Percentiles rank a stretch among this genome's conserved stretches.
Conservation (phyloP, 2,329 filamentous ascomycete genomes). For the Alternaria metachromatica region DNA sequence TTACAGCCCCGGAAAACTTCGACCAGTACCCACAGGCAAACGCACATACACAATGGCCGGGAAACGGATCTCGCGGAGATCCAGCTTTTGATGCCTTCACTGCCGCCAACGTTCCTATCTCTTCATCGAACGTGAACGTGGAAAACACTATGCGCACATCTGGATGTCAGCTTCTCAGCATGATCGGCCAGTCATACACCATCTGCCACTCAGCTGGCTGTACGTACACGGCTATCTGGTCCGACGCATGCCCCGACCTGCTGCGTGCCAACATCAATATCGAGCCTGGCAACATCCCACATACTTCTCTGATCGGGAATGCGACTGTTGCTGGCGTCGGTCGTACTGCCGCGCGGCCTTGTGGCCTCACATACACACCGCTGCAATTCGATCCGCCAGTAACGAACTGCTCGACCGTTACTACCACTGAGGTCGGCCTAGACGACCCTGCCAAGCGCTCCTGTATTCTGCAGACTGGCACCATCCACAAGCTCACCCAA, state of each 20-base stretch:
- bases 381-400: conserved; percentile 23
- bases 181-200: conserved; percentile 27
- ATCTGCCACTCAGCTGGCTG: conserved; percentile 29
- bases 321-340: conserved; percentile 8
- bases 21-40: conserved; percentile 21
- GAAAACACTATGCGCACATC: conserved; percentile 27
- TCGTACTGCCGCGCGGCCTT: conserved; percentile 23
- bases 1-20: conserved; percentile 21
- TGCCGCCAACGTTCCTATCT: conserved; percentile 21
- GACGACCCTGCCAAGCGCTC: conserved; percentile 19
- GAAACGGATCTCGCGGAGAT: conserved; percentile 23
- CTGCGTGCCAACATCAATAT: conserved; percentile 33
- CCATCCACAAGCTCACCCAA: conserved; percentile 25
- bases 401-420: conserved; percentile 20
- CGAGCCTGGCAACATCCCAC: conserved; percentile 26
- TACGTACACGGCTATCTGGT: conserved; percentile 28
- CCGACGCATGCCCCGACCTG: conserved; percentile 28
- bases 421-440: conserved; percentile 18
- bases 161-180: conserved; percentile 21
- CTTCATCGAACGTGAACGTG: conserved; percentile 21
- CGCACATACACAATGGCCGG: conserved; percentile 30
- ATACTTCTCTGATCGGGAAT: conserved; percentile 15
- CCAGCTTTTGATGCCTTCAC: conserved; percentile 28
- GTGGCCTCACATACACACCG: conserved; percentile 27
- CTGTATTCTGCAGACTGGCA: conserved; percentile 23